A percentile compares a stretch with the other conserved stretches of the same genome.
phyloP scores from a whole-genome alignment of 192 early-diverging fungal genomes.

The Backusella sp. region DNA sequence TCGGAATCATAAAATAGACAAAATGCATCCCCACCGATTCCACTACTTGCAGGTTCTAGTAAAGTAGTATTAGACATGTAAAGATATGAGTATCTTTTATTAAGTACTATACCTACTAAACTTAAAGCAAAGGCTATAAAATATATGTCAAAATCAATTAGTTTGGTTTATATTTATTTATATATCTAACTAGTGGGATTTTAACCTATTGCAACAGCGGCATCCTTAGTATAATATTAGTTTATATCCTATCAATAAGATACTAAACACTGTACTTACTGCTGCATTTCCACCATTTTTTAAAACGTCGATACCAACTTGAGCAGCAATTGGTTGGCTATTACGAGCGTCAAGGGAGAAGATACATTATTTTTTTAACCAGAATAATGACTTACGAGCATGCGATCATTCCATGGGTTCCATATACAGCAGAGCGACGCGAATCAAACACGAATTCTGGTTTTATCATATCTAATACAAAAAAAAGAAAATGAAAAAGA shows the following conservation, averaged over 20 bases:
- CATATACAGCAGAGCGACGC: not conserved
- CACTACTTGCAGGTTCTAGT: slow-evolving; percentile 64
- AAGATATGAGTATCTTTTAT: not conserved
- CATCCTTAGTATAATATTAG: slow-evolving; percentile 35
- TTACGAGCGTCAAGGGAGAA: not conserved
- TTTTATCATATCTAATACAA: not conserved
- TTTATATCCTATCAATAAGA: not conserved
- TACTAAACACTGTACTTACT: slow-evolving; percentile 30
- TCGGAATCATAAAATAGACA: slow-evolving; percentile 72
- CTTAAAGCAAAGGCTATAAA: slow-evolving; percentile 60
- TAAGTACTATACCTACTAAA: slow-evolving; percentile 48
- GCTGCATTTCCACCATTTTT: slow-evolving; percentile 74
- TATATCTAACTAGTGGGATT: not conserved
- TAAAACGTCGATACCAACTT: slow-evolving; percentile 62
- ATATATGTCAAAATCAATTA: too few relatives aligned
- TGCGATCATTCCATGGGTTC: slow-evolving; percentile 38
- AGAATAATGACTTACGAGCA: slow-evolving; percentile 23
- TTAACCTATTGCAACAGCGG: slow-evolving; percentile 54
- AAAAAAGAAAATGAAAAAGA: not conserved
- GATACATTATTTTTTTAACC: not conserved
- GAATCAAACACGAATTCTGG: not conserved
- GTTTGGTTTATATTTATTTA: too few relatives aligned
- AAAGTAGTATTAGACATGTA: slow-evolving; percentile 16
- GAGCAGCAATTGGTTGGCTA: slow-evolving; percentile 70
- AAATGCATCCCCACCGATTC: slow-evolving; percentile 79